Evolutionary conservation across 805 yeast genomes (phyloP).

Genomic region (Ogataea pini): DNA sequence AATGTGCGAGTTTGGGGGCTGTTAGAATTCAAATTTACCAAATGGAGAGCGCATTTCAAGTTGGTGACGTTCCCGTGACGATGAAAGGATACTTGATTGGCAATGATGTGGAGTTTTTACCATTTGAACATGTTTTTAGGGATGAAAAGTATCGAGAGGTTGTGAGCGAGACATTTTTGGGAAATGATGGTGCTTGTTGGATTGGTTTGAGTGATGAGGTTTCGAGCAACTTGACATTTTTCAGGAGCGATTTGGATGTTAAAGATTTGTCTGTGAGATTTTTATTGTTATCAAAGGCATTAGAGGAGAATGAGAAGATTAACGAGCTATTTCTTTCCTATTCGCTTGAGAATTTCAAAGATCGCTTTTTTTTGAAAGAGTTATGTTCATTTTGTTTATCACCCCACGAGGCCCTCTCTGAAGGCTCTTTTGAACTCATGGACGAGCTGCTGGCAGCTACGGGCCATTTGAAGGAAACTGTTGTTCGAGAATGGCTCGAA

Average conservation of each 20-base stretch:
- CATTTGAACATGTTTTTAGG: slow-evolving; percentile 9
- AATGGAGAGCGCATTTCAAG: slow-evolving; percentile 5
- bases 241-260: slow-evolving; percentile 7
- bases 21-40: slow-evolving; percentile 9
- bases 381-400: slow-evolving; percentile 18
- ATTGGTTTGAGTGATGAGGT: slow-evolving; percentile 10
- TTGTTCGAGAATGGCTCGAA: slow-evolving; percentile 11
- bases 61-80: slow-evolving; percentile 15
- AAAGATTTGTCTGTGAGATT: slow-evolving; percentile 12
- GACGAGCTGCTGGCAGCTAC: slow-evolving; percentile 19
- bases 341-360: slow-evolving; percentile 15
- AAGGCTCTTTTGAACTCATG: slow-evolving; percentile 12
- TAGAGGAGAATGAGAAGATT: background rate
- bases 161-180: slow-evolving; percentile 1
- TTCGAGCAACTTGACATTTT: slow-evolving; percentile 9
- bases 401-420: background rate
- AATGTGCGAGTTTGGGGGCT: background rate
- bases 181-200: slow-evolving; percentile 1
- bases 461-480: slow-evolving; percentile 13
- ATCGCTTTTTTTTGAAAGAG: slow-evolving; percentile 6
- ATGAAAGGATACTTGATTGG: slow-evolving; percentile 11
- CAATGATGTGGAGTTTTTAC: slow-evolving; percentile 10
- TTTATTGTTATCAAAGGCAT: slow-evolving; percentile 8
- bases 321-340: slow-evolving; percentile 19
- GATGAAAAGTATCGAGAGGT: background rate